These are phyloP conservation scores for Russula brevipes DNA, from an alignment of 768 basidiomycete genomes.

Conservation along the genomic window DNA sequence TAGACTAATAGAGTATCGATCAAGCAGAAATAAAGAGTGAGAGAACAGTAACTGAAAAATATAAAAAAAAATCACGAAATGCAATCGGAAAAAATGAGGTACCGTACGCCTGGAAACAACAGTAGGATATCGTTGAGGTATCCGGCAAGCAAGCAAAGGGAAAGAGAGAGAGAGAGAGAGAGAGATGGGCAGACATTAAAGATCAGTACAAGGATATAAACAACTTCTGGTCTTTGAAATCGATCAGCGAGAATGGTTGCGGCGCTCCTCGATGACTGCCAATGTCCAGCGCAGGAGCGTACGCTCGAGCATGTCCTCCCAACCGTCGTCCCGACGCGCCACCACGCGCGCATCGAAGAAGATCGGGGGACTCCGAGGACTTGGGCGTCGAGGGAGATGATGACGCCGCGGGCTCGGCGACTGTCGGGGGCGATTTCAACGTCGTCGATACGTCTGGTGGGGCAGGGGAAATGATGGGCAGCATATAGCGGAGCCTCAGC, in stretches of 20 bases:
- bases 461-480: conserved; percentile 59
- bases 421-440: conserved; percentile 26
- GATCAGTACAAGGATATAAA: conserved; percentile 4
- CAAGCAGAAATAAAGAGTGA: background rate
- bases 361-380: conserved; percentile 43
- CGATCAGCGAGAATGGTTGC: conserved; percentile 28
- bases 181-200: background rate
- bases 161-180: background rate
- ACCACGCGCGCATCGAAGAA: conserved; percentile 70
- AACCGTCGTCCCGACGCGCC: conserved; percentile 68
- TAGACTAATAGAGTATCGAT: background rate
- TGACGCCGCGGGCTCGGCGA: background rate
- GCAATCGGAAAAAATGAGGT: background rate
- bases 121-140: background rate
- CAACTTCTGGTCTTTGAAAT: too few relatives aligned
- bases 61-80: background rate
- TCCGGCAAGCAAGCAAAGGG: background rate
- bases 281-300: conserved; percentile 62
- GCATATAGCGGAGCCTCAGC: conserved; percentile 73
- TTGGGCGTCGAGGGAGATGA: conserved; percentile 33
- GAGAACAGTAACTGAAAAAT: background rate
- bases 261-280: conserved; percentile 60
- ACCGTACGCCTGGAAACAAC: background rate
- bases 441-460: conserved; percentile 32
- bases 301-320: conserved; percentile 73